Percentiles rank a stretch among this genome's conserved stretches.
Evolutionary conservation across 2,329 filamentous ascomycete genomes (phyloP).

Genomic region (Thelonectria rubi): DNA sequence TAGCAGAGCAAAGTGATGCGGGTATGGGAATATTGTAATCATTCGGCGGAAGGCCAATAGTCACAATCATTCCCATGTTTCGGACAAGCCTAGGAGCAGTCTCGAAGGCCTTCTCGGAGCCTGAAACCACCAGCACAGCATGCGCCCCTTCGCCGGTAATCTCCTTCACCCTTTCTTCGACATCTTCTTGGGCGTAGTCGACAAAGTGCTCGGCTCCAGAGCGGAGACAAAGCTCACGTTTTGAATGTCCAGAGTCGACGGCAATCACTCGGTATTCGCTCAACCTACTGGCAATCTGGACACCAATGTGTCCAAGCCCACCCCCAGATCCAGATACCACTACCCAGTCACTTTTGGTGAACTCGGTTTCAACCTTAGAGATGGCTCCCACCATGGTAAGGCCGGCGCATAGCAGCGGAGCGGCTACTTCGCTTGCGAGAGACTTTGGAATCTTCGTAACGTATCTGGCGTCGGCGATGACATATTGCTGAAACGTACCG

Average conservation of each 20-base stretch:
- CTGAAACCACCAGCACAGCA: slow-evolving; percentile 41
- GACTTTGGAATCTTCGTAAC: slow-evolving; percentile 40
- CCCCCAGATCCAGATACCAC: slow-evolving; percentile 45
- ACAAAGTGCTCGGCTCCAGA: slow-evolving; percentile 43
- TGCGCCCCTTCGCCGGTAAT: slow-evolving; percentile 43
- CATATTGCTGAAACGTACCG: slow-evolving; percentile 46
- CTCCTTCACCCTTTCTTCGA: slow-evolving; percentile 33
- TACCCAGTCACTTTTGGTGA: slow-evolving; percentile 40
- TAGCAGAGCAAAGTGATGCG: slow-evolving; percentile 35
- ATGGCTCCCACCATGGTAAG: slow-evolving; percentile 47
- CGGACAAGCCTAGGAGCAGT: slow-evolving; percentile 37
- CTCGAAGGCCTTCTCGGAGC: slow-evolving; percentile 37
- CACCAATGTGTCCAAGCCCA: slow-evolving; percentile 46
- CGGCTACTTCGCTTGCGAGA: slow-evolving; percentile 35
- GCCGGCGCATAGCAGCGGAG: slow-evolving; percentile 46
- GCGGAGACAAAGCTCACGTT: slow-evolving; percentile 33
- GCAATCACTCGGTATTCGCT: slow-evolving; percentile 40
- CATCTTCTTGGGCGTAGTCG: slow-evolving; percentile 38
- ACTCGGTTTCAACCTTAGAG: slow-evolving; percentile 24
- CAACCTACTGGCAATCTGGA: slow-evolving; percentile 43
- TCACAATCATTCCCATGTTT: slow-evolving; percentile 41
- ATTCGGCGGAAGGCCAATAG: slow-evolving; percentile 40
- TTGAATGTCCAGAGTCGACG: slow-evolving; percentile 39
- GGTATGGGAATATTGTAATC: slow-evolving; percentile 42
- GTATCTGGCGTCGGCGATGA: slow-evolving; percentile 43